Base-by-base conservation (phyloP, 1,284 basidiomycete genomes). In the Somion occarium region DNA sequence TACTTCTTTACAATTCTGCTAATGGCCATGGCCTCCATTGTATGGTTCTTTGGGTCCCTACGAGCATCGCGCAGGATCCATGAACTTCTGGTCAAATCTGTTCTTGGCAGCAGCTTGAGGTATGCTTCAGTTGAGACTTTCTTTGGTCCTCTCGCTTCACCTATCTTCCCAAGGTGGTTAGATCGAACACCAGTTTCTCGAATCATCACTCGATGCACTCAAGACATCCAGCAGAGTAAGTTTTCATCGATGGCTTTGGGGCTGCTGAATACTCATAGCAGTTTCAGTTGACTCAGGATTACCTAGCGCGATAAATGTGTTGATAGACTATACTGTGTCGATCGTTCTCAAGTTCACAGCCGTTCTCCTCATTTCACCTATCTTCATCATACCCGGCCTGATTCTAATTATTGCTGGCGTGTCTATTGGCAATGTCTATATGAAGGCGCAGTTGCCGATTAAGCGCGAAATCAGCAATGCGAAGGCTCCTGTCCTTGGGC, bases 401-500 rank as follows among this genome's bases (percentile, higher is more conserved):
- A 18, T 59, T 46, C 67, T 80, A 22, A 69, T 69, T 5, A 57
- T 64, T 3, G 18, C 76, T 9, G 79, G 77, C 19, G 69, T 62
- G 15, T 63, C 69, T 58, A 61, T 74, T 22, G 78, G 68, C 13
- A 60, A 64, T 44, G 61, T 81, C 19, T 82, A 80, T 53, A 84
- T 89, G 59, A 78, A 78, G 55, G 81, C 80, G 15, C 86, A 89
- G 61, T 70, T 89, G n/a, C 78, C 81, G n/a, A 81, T 88, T 46
- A 89, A 89, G 58, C 73, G 82, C 12, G 79, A 85, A 59, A 81
- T 82, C 80, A 78, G 74, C 24, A 85, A 83, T 61, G 76, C 80
- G 13, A 75, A 73, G 53, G 70, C 79, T 4, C 84, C 84, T 0
- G 74, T 88, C 5, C 73, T 85, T 52, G 80, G 76, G 39, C 79